Evolutionary conservation across 2,329 filamentous ascomycete species (phyloP), one percentile per base, ranked within the genome.

Genomic region (Aspergillus pseudoviridinutans): DNA sequence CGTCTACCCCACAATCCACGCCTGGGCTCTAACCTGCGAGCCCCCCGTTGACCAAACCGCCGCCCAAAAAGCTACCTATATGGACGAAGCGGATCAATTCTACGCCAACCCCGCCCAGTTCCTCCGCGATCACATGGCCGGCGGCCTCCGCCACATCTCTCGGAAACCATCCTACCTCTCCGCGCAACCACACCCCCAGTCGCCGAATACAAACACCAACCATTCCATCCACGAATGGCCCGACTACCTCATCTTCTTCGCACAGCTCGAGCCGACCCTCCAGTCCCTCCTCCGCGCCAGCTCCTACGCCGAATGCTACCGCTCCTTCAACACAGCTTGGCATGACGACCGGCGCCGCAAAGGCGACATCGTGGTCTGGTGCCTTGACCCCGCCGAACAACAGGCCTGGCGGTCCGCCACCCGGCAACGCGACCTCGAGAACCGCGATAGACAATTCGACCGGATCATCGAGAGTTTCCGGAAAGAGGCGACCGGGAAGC

Each of bases 11-110:
- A 77, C 79, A 29, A 85, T 97, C 54, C 77, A 84, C 57, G 92
- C 91, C 3, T 92, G 92, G 80, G 93, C 92, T 0, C 79, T 97
- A 17, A 89, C 89, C 5, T 99, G 94, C 74, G 92, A 97, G 65
- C 94, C 94, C 1, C 94, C 94, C 0, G 76, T 99, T 12, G 78
- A 87, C 66, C 80, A 92, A 0, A 79, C 82, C 27, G 72, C 75
- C 5, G 65, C 76, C 7, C 83, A 90, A 69, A 85, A 92, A 46
- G 79, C 77, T 1, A 69, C 69, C 1, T 99, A 99, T 74, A 78
- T 88, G 17, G 92, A 97, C 71, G 93, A 99, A 78, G 92, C 92
- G 7, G 92, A 96, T 71, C 82, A 87, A 49, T 99, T 99, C 78
- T 97, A 96, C 75, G 83, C 79, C 9, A 74, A 89, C 59, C 84